phyloP scores from a whole-genome alignment of 495 filamentous ascomycete genomes.

The Neurospora tetrasperma region DNA sequence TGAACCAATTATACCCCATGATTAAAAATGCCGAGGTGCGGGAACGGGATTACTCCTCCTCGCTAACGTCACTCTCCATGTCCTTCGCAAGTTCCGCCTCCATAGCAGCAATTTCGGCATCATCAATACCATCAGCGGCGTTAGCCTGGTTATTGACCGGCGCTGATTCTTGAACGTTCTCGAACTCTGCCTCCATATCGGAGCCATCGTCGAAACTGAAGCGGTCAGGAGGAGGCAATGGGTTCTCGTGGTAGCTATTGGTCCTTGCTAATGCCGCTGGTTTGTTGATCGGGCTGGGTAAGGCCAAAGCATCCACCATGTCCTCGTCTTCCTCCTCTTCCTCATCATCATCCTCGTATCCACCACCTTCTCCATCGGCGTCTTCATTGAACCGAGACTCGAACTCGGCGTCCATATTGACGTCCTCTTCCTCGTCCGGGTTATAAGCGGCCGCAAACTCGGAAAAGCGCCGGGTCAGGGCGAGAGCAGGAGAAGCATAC shows the following conservation, averaged over 20 bases:
- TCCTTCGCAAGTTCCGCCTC: constrained; percentile 25
- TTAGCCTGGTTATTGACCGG: background rate
- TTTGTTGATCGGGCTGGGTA: constrained; percentile 25
- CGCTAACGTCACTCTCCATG: constrained; percentile 21
- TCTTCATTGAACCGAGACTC: constrained; percentile 8
- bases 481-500: constrained; percentile 28
- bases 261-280: background rate
- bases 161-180: constrained; percentile 8
- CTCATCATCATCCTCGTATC: constrained; percentile 13
- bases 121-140: constrained; percentile 1
- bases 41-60: constrained; percentile 16
- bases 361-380: background rate
- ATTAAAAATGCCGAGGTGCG: background rate
- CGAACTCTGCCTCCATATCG: constrained; percentile 32
- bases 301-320: constrained; percentile 18
- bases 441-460: constrained; percentile 27
- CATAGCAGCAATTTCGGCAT: constrained; percentile 30
- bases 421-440: constrained; percentile 28
- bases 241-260: background rate
- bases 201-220: constrained; percentile 4
- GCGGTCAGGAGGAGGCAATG: background rate
- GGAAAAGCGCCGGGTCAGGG: constrained; percentile 29
- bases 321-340: constrained; percentile 19
- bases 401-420: constrained; percentile 25
- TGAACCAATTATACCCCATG: background rate